These are phyloP conservation scores for Leccinellum albellum DNA, from an alignment of 768 basidiomycete genomes.

Conservation along the genomic window DNA sequence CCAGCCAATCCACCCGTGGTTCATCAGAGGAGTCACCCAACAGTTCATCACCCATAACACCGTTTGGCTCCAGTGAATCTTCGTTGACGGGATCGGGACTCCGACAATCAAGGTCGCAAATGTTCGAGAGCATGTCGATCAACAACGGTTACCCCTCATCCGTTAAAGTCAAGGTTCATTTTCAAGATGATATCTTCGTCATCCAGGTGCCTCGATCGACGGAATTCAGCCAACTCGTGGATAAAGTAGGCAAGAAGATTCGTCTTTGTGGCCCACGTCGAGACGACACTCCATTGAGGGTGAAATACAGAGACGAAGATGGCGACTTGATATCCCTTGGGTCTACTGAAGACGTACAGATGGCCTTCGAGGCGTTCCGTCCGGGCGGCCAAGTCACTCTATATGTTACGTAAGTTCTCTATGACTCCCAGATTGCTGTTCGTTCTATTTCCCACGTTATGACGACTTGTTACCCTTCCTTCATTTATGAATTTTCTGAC, in stretches of 20 bases:
- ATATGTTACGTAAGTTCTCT: conserved; percentile 59
- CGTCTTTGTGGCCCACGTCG: conserved; percentile 80
- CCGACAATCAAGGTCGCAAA: conserved; percentile 53
- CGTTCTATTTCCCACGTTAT: not conserved
- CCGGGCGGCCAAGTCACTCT: conserved; percentile 80
- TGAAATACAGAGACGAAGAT: conserved; percentile 90
- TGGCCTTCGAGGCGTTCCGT: conserved; percentile 84
- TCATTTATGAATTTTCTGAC: conserved; percentile 17
- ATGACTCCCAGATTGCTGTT: not conserved
- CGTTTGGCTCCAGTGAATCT: conserved; percentile 86
- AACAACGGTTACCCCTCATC: conserved; percentile 37
- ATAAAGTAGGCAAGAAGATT: conserved; percentile 91
- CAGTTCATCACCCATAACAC: conserved; percentile 82
- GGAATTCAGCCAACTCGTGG: conserved; percentile 79
- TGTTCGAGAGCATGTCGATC: conserved; percentile 41
- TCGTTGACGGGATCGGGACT: conserved; percentile 59
- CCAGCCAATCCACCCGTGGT: conserved; percentile 72
- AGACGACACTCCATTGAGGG: conserved; percentile 75
- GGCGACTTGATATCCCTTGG: conserved; percentile 86
- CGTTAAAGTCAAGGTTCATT: conserved; percentile 92
- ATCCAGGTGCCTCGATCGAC: conserved; percentile 82
- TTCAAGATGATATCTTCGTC: conserved; percentile 92
- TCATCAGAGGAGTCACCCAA: conserved; percentile 85
- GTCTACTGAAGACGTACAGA: conserved; percentile 89
- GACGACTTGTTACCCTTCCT: conserved; percentile 2